Percentiles rank a stretch among this genome's conserved stretches.
phyloP scores from a whole-genome alignment of 225 moss, liverwort and hornwort genomes.

The Physcomitrium patens region DNA sequence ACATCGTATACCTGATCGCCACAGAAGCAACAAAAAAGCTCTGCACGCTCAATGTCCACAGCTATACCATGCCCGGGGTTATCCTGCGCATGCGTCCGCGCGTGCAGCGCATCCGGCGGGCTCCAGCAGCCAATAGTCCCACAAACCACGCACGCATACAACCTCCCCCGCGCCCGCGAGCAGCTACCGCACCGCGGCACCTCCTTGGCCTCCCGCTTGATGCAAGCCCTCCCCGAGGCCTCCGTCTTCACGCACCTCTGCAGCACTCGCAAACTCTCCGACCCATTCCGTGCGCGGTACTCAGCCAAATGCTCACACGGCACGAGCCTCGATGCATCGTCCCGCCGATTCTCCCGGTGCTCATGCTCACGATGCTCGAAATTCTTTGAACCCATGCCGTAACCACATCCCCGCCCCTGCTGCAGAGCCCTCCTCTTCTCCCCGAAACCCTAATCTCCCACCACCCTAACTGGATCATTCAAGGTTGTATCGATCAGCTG shows the following conservation, averaged over 20 bases:
- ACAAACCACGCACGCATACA: conserved; percentile 81
- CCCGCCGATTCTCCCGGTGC: conserved; percentile 16
- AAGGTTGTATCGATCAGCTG: background rate
- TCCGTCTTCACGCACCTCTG: conserved; percentile 75
- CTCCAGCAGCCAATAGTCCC: conserved; percentile 80
- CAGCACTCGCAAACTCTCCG: conserved; percentile 60
- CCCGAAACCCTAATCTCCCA: conserved; percentile 23
- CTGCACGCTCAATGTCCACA: conserved; percentile 86
- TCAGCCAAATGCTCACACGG: conserved; percentile 81
- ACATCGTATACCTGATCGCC: conserved; percentile 85
- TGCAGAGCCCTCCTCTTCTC: background rate
- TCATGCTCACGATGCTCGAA: conserved; percentile 1
- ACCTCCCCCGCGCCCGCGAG: conserved; percentile 60
- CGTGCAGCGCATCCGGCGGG: conserved; percentile 64
- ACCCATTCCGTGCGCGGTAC: conserved; percentile 59
- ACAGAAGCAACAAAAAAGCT: conserved; percentile 90
- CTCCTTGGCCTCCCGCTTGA: conserved; percentile 69
- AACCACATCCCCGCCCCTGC: conserved; percentile 33
- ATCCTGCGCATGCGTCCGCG: conserved; percentile 70
- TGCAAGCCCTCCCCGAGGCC: conserved; percentile 76
- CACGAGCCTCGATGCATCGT: conserved; percentile 46
- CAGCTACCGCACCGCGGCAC: conserved; percentile 75
- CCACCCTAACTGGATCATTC: background rate
- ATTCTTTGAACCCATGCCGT: conserved; percentile 42
- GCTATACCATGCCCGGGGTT: conserved; percentile 89